phyloP scores from a whole-genome alignment of 2,329 filamentous ascomycete genomes.

The Ophiostoma sp. region DNA sequence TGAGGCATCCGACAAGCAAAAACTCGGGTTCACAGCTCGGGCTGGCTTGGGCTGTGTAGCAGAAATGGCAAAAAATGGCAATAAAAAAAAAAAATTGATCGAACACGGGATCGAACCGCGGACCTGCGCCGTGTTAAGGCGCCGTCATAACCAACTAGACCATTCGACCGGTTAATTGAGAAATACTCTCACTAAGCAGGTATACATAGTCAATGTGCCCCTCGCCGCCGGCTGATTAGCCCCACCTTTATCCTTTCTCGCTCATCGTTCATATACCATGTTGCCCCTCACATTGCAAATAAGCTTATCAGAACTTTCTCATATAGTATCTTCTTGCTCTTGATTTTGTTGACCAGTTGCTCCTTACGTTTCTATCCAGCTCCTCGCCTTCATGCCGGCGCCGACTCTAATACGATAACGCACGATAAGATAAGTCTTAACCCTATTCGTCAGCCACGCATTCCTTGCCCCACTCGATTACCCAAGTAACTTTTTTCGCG shows the following conservation, averaged over 20 bases:
- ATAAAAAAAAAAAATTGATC: constrained; percentile 20
- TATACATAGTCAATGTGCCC: neutral
- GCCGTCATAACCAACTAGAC: constrained; percentile 27
- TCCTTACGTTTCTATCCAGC: neutral
- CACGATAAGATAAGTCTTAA: neutral
- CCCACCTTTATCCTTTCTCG: neutral
- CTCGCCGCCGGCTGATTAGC: neutral
- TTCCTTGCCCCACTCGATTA: neutral
- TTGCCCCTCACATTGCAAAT: neutral
- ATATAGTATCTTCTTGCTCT: no score
- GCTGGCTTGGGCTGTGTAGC: neutral
- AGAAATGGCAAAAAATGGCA: neutral
- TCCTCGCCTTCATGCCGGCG: neutral
- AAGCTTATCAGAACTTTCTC: neutral
- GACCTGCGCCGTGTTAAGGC: constrained; percentile 26
- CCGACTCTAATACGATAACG: neutral
- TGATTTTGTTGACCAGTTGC: neutral
- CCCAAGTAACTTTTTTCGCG: constrained; percentile 4
- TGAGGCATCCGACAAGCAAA: neutral
- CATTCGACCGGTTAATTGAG: constrained; percentile 21
- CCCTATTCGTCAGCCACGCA: neutral
- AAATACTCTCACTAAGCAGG: fast-evolving
- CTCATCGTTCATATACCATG: neutral
- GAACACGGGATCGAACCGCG: constrained; percentile 25
- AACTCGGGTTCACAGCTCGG: neutral